A percentile compares a stretch with the other conserved stretches of the same genome.
Conservation (phyloP, 768 basidiomycete genomes). For the Psilocybe cyanescens region DNA sequence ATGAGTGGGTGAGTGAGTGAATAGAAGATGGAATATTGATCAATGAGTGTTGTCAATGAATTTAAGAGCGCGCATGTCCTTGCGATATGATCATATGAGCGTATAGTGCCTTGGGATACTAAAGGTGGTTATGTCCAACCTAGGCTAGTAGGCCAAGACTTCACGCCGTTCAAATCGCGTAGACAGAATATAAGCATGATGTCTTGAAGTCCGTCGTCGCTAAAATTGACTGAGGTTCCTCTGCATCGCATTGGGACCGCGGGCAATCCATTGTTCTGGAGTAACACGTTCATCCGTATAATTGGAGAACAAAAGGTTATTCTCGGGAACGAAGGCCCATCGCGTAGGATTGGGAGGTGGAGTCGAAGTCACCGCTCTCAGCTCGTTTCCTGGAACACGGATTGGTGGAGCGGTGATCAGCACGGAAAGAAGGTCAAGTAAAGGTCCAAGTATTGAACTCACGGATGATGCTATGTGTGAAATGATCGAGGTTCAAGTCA, state of each 20-base stretch:
- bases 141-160: background rate
- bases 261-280: conserved; percentile 61
- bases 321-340: conserved; percentile 66
- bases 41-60: background rate
- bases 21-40: background rate
- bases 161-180: background rate
- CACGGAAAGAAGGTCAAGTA: background rate
- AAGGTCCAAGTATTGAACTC: conserved; percentile 24
- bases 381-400: conserved; percentile 48
- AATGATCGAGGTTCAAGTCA: conserved; percentile 74
- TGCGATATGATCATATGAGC: background rate
- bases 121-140: background rate
- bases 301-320: conserved; percentile 57
- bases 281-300: conserved; percentile 43
- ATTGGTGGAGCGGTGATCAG: background rate
- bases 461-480: conserved; percentile 72
- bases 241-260: conserved; percentile 51
- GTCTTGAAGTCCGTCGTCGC: background rate
- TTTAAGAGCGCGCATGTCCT: background rate
- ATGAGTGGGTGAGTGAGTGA: background rate
- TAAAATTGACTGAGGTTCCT: conserved; percentile 34
- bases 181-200: background rate
- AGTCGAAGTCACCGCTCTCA: conserved; percentile 63
- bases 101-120: background rate
- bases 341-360: conserved; percentile 58